phyloP scores from a whole-genome alignment of 2,329 filamentous ascomycete genomes.

The Anthostomella pinea region DNA sequence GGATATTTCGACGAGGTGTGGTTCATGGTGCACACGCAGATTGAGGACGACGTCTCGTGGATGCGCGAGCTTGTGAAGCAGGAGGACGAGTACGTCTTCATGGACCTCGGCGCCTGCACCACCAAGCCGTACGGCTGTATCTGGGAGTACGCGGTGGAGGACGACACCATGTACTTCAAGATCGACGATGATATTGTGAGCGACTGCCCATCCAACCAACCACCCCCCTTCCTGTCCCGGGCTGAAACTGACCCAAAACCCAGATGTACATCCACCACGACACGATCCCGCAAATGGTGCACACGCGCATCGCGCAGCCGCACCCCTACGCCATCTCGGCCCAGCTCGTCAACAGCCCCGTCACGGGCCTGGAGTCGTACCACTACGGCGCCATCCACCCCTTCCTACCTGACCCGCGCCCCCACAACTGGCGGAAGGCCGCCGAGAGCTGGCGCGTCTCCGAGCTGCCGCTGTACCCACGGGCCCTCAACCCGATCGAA shows the following conservation, averaged over 20 bases:
- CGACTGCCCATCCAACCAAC: conserved; percentile 2
- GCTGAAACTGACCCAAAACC: background rate
- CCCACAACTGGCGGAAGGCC: conserved; percentile 20
- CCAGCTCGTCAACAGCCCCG: conserved; percentile 55
- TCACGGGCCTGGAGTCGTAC: conserved; percentile 52
- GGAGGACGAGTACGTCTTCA: conserved; percentile 36
- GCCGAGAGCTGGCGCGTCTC: conserved; percentile 40
- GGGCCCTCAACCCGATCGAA: too few relatives aligned
- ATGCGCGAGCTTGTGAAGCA: conserved; percentile 37
- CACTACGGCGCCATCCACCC: conserved; percentile 51
- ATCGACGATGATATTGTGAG: conserved; percentile 46
- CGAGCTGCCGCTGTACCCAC: too few relatives aligned
- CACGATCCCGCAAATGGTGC: conserved; percentile 51
- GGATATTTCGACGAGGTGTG: conserved; percentile 44
- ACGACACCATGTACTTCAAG: conserved; percentile 40
- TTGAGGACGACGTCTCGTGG: conserved; percentile 37
- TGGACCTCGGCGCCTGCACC: conserved; percentile 33
- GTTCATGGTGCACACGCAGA: conserved; percentile 42
- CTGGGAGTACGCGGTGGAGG: conserved; percentile 30
- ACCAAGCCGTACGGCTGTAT: conserved; percentile 34
- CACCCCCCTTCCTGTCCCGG: background rate
- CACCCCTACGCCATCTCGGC: conserved; percentile 51
- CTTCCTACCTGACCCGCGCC: conserved; percentile 47
- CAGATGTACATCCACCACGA: conserved; percentile 31
- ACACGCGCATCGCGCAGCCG: conserved; percentile 49